Base-by-base conservation (phyloP, 805 yeast genomes). In the Hanseniaspora pseudoguilliermondii region DNA sequence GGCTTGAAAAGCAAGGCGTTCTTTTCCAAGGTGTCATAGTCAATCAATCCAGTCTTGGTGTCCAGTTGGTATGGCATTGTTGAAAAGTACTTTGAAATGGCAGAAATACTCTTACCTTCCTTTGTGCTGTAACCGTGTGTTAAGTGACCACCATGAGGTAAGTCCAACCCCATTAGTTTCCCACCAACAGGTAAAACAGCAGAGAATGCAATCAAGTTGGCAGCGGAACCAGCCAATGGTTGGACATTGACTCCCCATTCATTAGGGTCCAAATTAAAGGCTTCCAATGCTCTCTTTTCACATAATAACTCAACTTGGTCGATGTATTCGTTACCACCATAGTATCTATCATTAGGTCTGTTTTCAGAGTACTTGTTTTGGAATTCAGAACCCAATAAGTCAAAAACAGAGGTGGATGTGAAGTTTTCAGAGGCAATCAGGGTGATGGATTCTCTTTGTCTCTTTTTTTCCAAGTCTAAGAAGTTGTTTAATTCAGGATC, bases 241-340 rank as follows among this genome's bases (percentile, higher is more conserved):
- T 91, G 98, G 51, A 91, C 98, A 63, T 91, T 91, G 64, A 91
- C 97, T 49, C 98, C 98, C 98, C 98, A 91, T 68, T 83, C 74
- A 47, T 77, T 84, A 39, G 93, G 78, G 61, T 83, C 80, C 60
- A 90, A 72, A 58, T 75, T 72, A 71, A 88, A 91, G 11, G 95
- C 89, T 64, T 84, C 79, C 59, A 91, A 75, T 48, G 97, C 98
- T 71, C 98, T 79, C 64, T 82, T 77, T 73, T 89, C 96, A 74
- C 97, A 91, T 58, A 91, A 74, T 15, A 81, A 71, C 75, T 91
- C 98, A 65, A 87, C 88, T 74, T 81, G 78, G 74, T 91, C 98
- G 65, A 91, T 91, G 73, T 81, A 84, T 73, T 91, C 89, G 69
- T 91, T 91, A 70, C 98, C 98, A 71, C 98, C 98, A 69, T 91